Evolutionary conservation across 345 rosid species (phyloP), one percentile per base, ranked within the genome.

Genomic region (Populus ilicifolia): DNA sequence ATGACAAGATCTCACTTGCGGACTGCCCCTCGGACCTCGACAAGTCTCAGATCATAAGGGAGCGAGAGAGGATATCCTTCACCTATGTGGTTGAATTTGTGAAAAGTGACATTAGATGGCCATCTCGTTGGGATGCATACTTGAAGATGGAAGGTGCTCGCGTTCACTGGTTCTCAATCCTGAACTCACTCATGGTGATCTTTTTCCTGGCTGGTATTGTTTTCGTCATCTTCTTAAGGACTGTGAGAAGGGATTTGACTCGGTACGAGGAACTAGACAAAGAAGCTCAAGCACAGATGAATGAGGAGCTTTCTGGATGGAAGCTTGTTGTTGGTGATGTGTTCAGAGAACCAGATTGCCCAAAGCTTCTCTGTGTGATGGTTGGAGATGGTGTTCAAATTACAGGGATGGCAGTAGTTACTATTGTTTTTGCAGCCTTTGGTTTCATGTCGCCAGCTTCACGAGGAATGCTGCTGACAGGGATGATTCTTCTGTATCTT

Each of bases 401-500:
- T 84, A 85, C 90, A n/a, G 93, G 94, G 79, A 89, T 92, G 97
- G 90, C 89, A 38, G 82, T 84, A 73, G 94, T 90, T 65, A 92
- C 97, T 2, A 89, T 89, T 69, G 86, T 90, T 62, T 90, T 92
- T 80, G 97, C 97, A 30, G 94, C 97, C 62, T 75, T 92, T 38
- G 92, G 94, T 70, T 92, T 92, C 80, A 85, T 92, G 97, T 92
- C 94, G 61, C 97, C 97, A 30, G 94, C 97, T 70, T 92, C 97
- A 66, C 83, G 97, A 67, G 97, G 97, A 87, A 92, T 92, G 97
- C 69, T 92, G 61, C 86, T 92, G 71, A 92, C 97, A 20, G 94
- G 97, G 81, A 92, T 92, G 93, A 92, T 90, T 70, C 72, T 90
- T 83, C 90, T 92, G 43, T 92, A 90, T 76, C 92, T 92, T 71